Percentiles rank a stretch among this genome's conserved stretches.
Evolutionary conservation across 2,329 filamentous ascomycete genomes (phyloP).

Genomic region (Thielaviopsis euricoi): DNA sequence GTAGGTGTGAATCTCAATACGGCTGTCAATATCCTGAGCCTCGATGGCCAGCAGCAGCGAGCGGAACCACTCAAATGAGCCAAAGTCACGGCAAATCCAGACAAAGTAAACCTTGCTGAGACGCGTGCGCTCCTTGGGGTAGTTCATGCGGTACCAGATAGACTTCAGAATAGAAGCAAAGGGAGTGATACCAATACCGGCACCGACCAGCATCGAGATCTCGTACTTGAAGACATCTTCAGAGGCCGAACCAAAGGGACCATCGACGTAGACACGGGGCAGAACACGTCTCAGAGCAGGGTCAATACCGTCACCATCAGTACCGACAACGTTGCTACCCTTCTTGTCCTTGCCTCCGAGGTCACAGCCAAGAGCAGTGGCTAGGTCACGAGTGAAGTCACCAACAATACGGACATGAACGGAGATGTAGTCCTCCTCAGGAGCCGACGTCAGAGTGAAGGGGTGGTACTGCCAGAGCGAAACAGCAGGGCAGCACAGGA

Average conservation of each 20-base stretch:
- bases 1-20: conserved; percentile 82
- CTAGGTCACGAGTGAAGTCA: conserved; percentile 59
- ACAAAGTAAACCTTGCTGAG: conserved; percentile 83
- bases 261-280: conserved; percentile 67
- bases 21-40: conserved; percentile 66
- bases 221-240: conserved; percentile 87
- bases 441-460: conserved; percentile 72
- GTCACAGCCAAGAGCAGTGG: conserved; percentile 58
- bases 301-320: conserved; percentile 47
- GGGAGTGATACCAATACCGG: conserved; percentile 72
- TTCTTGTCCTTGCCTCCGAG: conserved; percentile 29
- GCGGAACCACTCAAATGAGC: conserved; percentile 79
- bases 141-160: conserved; percentile 89
- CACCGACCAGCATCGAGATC: conserved; percentile 61
- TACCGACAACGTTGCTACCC: conserved; percentile 52
- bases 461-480: conserved; percentile 83
- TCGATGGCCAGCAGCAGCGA: conserved; percentile 72
- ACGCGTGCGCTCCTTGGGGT: conserved; percentile 61
- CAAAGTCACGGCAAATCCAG: conserved; percentile 81
- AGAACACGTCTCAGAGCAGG: conserved; percentile 56
- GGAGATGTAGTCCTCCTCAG: conserved; percentile 80
- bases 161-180: conserved; percentile 79
- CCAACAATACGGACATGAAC: conserved; percentile 73
- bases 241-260: conserved; percentile 71
- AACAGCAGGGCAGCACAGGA: conserved; percentile 72